Evolutionary conservation across 768 basidiomycete species (phyloP).

Genomic region (Leccinum longicurvipes): DNA sequence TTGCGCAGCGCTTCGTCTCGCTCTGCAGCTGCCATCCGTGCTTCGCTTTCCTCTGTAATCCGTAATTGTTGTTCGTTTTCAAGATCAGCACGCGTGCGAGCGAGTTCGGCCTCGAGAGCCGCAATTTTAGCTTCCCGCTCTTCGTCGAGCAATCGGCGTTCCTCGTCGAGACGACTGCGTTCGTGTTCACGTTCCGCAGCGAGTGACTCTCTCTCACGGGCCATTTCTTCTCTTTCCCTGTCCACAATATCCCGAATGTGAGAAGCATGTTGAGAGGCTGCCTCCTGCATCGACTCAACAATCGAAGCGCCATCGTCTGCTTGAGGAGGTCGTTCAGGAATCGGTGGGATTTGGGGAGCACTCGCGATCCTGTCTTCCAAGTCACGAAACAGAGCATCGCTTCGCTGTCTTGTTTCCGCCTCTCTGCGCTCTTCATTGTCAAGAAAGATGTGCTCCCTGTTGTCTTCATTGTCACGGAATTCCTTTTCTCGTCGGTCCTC

Average conservation of each 20-base stretch:
- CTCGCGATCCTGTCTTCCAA: constrained; percentile 29
- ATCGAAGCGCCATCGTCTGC: constrained; percentile 31
- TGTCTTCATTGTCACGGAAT: constrained; percentile 64
- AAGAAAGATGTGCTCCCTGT: constrained; percentile 56
- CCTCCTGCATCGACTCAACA: constrained; percentile 43
- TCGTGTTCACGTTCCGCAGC: constrained; percentile 54
- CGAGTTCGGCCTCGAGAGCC: constrained; percentile 62
- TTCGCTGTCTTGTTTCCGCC: constrained; percentile 46
- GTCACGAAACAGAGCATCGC: constrained; percentile 22
- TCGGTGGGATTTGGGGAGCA: constrained; percentile 20
- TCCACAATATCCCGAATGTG: constrained; percentile 59
- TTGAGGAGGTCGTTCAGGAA: constrained; percentile 20
- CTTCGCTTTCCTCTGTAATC: constrained; percentile 57
- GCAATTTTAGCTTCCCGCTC: constrained; percentile 55
- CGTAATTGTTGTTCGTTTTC: constrained; percentile 60
- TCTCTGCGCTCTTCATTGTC: constrained; percentile 59
- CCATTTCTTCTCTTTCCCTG: constrained; percentile 57
- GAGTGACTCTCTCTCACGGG: constrained; percentile 50
- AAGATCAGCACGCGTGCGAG: constrained; percentile 53
- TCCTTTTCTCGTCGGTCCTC: constrained; percentile 64
- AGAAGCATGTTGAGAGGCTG: constrained; percentile 51
- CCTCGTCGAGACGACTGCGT: constrained; percentile 47
- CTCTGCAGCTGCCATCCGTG: constrained; percentile 58
- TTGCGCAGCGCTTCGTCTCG: constrained; percentile 56
- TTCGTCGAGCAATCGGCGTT: constrained; percentile 43